Base-by-base conservation (phyloP, 2,329 filamentous ascomycete species). In the Cryphonectria radicalis region DNA sequence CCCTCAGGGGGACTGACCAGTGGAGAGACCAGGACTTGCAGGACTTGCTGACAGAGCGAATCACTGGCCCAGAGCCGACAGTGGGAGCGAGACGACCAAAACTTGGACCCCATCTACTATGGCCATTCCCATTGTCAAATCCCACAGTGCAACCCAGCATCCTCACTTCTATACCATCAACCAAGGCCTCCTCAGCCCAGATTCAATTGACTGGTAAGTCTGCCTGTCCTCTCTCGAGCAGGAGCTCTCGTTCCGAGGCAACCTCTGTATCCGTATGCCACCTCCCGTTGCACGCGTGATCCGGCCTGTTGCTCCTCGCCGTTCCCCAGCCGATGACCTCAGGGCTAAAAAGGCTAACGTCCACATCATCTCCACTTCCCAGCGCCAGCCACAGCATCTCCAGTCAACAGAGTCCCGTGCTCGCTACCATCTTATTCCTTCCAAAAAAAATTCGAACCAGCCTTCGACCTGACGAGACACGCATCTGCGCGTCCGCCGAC, bases 321-420 rank as follows among this genome's bases (percentile, higher is more conserved):
- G 66, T 64, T 67, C 13, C 55, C 40, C 55, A 55, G 63, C 66
- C 71, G 37, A 73, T 71, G 69, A 73, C 71, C 69, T 73, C 67
- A 66, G 66, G 67, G 57, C 70, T 63, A 64, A 71, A 69, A 63
- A 63, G 60, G 60, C 67, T 69, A 55, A 69, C 67, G 63, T 50
- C 43, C 42, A 57, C 32, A 55, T 64, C 72, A 69, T 71, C 72
- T 73, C 72, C 72, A 71, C 71, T 69, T 67, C 60, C 60, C 63
- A 69, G 67, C 63, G 63, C 65, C 69, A 70, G 57, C 53, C 68
- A 42, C 63, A 50, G 42, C 63, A 64, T 64, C 63, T 64, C 40
- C 63, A 53, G 42, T 50, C 43, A 50, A 65, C 63, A 43, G 37
- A 60, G 66, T 42, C 59, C 43, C 43, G 40, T 50, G 50, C 55